These are phyloP conservation scores for Diaporthe sp. DNA, from an alignment of 2,329 filamentous ascomycete genomes.

Conservation along the genomic window DNA sequence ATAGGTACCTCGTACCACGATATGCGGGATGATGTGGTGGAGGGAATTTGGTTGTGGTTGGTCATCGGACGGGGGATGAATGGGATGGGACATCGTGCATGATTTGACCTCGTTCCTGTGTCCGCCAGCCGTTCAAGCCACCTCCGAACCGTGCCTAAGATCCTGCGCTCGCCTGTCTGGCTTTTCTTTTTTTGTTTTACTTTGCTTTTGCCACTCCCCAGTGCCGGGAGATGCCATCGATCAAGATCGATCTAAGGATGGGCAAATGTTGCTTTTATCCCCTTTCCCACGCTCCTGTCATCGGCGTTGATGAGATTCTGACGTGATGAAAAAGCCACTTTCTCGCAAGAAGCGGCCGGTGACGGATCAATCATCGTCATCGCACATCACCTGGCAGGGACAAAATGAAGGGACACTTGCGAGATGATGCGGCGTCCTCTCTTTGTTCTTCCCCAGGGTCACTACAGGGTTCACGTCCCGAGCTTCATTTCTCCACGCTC, in stretches of 20 bases:
- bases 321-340: neutral
- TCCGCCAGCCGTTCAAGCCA: neutral
- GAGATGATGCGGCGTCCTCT: neutral
- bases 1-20: neutral
- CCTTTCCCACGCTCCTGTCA: neutral
- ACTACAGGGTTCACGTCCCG: neutral
- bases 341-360: neutral
- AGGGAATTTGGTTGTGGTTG: neutral
- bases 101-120: neutral
- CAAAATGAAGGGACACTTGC: neutral
- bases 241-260: neutral
- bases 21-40: conserved; percentile 14
- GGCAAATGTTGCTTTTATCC: neutral
- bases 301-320: neutral
- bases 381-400: neutral
- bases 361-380: no score
- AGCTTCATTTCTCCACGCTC: neutral
- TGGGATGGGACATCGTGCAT: conserved; percentile 1
- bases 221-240: neutral
- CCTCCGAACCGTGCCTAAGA: neutral
- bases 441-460: neutral
- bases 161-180: conserved; percentile 12
- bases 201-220: neutral
- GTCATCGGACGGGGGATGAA: neutral
- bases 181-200: neutral